phyloP scores from a whole-genome alignment of 371 early-diverging fungal genomes.

The Haplosporangium sp. region DNA sequence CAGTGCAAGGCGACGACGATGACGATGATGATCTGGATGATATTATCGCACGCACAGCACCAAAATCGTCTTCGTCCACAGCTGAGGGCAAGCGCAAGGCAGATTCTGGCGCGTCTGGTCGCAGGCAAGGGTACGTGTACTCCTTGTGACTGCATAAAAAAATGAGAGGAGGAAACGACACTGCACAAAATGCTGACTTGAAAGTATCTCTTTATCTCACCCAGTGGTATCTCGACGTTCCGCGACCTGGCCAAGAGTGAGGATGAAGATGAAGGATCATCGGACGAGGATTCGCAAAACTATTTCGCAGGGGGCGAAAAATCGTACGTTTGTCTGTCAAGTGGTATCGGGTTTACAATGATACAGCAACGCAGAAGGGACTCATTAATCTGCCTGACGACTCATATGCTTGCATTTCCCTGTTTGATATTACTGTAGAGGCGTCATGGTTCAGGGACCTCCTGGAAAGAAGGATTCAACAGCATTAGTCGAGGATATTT shows the following conservation, averaged over 20 bases:
- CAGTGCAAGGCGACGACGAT: slow-evolving; percentile 15
- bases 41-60: slow-evolving; percentile 21
- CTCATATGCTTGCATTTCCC: neutral
- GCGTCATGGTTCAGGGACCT: slow-evolving; percentile 79
- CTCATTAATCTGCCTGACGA: neutral
- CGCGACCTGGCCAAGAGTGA: slow-evolving; percentile 62
- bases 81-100: slow-evolving; percentile 38
- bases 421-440: slow-evolving; percentile 54
- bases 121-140: slow-evolving; percentile 45
- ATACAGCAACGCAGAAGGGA: neutral
- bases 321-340: slow-evolving; percentile 64
- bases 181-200: slow-evolving; percentile 4
- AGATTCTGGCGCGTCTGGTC: slow-evolving; percentile 26
- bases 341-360: no score
- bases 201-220: neutral
- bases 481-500: slow-evolving; percentile 80
- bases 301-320: slow-evolving; percentile 91
- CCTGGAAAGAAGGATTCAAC: slow-evolving; percentile 60
- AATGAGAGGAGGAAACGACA: no score
- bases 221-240: slow-evolving; percentile 73
- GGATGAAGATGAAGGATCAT: slow-evolving; percentile 61
- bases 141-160: slow-evolving; percentile 22
- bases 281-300: slow-evolving; percentile 74
- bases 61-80: slow-evolving; percentile 8
- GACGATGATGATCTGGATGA: slow-evolving; percentile 28